Percentiles rank a stretch among this genome's conserved stretches.
These are phyloP conservation scores for Tulasnella sp. DNA, from an alignment of 768 basidiomycete genomes.

Conservation along the genomic window DNA sequence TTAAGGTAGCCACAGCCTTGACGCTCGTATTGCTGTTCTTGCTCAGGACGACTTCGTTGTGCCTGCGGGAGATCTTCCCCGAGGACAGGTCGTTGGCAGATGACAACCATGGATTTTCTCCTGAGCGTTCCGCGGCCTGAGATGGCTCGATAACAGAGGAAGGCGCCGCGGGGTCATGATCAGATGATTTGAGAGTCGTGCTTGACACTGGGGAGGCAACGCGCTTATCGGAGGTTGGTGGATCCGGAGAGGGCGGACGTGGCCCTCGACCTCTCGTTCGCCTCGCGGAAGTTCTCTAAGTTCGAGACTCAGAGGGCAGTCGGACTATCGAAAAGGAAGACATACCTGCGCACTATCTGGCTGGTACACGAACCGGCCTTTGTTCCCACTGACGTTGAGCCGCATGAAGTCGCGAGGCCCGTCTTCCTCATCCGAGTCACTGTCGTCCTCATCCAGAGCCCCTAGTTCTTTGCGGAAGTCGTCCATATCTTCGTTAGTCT, in stretches of 20 bases:
- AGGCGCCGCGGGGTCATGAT: slow-evolving; percentile 30
- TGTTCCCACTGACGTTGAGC: slow-evolving; percentile 28
- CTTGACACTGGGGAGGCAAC: not conserved
- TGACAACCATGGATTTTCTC: slow-evolving; percentile 78
- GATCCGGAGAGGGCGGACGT: not conserved
- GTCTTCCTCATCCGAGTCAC: slow-evolving; percentile 25
- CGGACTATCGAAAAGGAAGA: not conserved
- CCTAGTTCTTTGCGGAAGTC: slow-evolving; percentile 64
- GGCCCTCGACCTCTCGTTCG: not conserved
- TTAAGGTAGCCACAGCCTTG: slow-evolving; percentile 65
- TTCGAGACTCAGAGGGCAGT: not conserved
- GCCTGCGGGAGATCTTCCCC: slow-evolving; percentile 47
- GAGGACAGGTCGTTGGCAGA: slow-evolving; percentile 25
- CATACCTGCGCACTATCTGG: not conserved
- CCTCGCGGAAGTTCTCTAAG: not conserved
- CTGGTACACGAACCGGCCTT: slow-evolving; percentile 28
- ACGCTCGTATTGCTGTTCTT: slow-evolving; percentile 48
- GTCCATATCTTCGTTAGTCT: slow-evolving; percentile 50
- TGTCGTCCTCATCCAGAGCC: slow-evolving; percentile 28
- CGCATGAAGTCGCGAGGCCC: slow-evolving; percentile 21
- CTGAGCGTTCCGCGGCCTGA: not conserved
- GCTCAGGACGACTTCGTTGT: slow-evolving; percentile 57
- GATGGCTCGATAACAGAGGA: slow-evolving; percentile 32
- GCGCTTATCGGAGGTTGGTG: no score
- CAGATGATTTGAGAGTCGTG: slow-evolving; percentile 52